Percentiles rank a stretch among this genome's conserved stretches.
These are phyloP conservation scores for Protomyces pachydermus DNA, from an alignment of 1,139 yeast species.

Conservation along the genomic window DNA sequence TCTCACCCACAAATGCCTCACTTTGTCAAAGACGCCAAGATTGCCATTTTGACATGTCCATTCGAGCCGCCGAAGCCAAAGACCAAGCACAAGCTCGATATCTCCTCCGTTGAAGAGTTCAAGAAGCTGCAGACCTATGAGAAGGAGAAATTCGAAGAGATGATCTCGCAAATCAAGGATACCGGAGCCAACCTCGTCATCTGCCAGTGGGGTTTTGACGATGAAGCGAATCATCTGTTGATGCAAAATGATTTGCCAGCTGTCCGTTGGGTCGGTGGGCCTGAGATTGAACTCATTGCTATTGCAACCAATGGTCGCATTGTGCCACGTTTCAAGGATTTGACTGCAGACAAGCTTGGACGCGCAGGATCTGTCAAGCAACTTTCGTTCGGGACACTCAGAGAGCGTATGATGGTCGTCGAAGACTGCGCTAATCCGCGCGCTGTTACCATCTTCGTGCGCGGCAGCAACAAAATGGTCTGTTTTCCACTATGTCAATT, in stretches of 20 bases:
- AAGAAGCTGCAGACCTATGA: constrained; percentile 85
- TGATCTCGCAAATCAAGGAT: constrained; percentile 80
- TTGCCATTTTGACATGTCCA: constrained; percentile 95
- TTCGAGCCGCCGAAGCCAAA: constrained; percentile 99
- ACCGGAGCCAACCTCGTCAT: constrained; percentile 95
- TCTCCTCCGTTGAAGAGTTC: constrained; percentile 87
- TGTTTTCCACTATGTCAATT: not conserved
- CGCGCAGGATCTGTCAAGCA: constrained; percentile 80
- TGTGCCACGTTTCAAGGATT: constrained; percentile 94
- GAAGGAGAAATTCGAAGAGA: constrained; percentile 80
- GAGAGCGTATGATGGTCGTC: constrained; percentile 90
- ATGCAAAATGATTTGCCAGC: constrained; percentile 87
- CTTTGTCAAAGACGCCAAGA: constrained; percentile 67
- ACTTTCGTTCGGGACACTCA: constrained; percentile 90
- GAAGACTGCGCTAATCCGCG: constrained; percentile 84
- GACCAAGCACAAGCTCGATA: constrained; percentile 94
- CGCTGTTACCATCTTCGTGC: constrained; percentile 87
- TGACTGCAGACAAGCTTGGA: constrained; percentile 76
- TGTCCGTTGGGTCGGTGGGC: constrained; percentile 98
- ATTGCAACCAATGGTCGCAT: constrained; percentile 96
- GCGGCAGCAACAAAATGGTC: constrained; percentile 91
- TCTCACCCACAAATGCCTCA: constrained; percentile 99
- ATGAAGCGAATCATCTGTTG: constrained; percentile 92
- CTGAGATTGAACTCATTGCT: constrained; percentile 89
- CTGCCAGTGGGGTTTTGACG: constrained; percentile 99